Conservation (phyloP, 768 basidiomycete species). For the Boletus edulis region DNA sequence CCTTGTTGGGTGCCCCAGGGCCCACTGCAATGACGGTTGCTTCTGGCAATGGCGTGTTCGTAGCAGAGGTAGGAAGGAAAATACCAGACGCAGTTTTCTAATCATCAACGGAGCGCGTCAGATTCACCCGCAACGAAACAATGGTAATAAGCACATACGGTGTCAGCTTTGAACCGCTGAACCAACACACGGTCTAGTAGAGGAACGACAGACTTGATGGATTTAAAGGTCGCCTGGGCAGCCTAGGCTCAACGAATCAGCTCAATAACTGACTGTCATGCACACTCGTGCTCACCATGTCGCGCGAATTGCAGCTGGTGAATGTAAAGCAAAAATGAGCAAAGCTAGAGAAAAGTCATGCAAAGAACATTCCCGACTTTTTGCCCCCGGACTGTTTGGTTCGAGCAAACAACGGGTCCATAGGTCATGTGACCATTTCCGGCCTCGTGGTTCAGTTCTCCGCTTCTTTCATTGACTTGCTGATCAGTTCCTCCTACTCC, state of each 20-base stretch:
- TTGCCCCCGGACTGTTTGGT: conserved; percentile 22
- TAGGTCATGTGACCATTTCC: conserved; percentile 24
- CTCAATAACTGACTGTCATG: background rate
- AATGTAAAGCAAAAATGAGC: conserved; percentile 21
- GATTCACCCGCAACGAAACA: background rate
- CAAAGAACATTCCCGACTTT: conserved; percentile 15
- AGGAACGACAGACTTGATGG: conserved; percentile 86
- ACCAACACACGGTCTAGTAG: conserved; percentile 96
- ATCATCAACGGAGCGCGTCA: background rate
- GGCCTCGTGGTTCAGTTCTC: background rate
- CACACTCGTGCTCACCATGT: conserved; percentile 26
- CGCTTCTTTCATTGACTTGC: too few species aligned
- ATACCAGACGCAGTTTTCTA: conserved; percentile 98
- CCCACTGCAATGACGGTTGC: conserved; percentile 96
- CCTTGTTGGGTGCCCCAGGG: conserved; percentile 89
- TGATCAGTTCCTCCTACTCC: background rate
- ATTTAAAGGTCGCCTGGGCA: conserved; percentile 91
- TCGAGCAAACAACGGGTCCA: conserved; percentile 20
- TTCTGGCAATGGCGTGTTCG: conserved; percentile 85
- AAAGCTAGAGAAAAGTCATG: conserved; percentile 19
- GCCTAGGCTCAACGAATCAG: conserved; percentile 44
- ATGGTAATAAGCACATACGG: conserved; percentile 51
- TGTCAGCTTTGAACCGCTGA: conserved; percentile 95
- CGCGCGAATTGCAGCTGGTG: conserved; percentile 2
- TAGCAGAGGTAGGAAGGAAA: conserved; percentile 91